A percentile compares a stretch with the other conserved stretches of the same genome.
Evolutionary conservation across 2,329 filamentous ascomycete genomes (phyloP).

Genomic region (Dactylellina leptospora): DNA sequence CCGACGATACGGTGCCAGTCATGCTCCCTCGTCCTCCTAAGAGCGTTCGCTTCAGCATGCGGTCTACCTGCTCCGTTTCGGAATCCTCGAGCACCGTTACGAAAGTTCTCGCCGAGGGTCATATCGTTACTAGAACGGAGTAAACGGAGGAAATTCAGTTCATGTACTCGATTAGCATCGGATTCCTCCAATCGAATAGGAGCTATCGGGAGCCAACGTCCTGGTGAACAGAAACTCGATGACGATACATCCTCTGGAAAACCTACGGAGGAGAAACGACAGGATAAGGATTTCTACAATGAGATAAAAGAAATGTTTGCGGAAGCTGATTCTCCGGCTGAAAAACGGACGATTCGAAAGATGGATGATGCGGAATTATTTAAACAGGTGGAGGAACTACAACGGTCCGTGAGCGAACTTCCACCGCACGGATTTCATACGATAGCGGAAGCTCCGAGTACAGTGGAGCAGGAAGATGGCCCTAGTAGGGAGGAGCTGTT

Average conservation of each 20-base stretch:
- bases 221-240: no score
- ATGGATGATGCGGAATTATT: background rate
- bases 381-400: background rate
- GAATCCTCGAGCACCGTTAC: no score
- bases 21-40: conserved; percentile 33
- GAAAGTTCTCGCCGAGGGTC: no score
- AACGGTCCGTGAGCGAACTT: no score
- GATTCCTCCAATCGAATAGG: no score
- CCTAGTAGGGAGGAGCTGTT: no score
- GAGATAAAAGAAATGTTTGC: background rate
- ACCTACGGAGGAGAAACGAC: background rate
- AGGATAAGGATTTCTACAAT: background rate
- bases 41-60: conserved; percentile 40
- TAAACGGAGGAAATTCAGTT: no score
- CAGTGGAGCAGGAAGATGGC: background rate
- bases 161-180: no score
- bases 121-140: no score
- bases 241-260: no score
- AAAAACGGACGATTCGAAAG: background rate
- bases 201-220: no score
- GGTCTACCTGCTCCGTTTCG: conserved; percentile 14
- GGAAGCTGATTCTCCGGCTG: background rate
- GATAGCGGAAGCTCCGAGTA: background rate
- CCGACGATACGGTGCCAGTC: conserved; percentile 44
- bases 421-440: no score